Conservation (phyloP, 106 monocot species). For the Agapanthus africanus region DNA sequence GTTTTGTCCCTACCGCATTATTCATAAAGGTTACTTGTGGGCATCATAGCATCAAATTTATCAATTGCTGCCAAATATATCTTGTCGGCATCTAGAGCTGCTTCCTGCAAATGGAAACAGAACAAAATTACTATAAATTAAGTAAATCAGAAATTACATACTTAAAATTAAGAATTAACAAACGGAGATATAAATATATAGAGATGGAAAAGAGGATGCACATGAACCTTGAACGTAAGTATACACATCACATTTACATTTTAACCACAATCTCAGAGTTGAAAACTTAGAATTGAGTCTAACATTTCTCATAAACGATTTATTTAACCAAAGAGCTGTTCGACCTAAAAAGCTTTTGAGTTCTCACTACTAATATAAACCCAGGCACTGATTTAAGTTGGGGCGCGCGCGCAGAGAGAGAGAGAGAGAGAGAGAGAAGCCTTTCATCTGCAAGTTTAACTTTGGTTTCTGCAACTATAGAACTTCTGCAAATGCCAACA, state of each 20-base stretch:
- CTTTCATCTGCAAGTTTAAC: no score
- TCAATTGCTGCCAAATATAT: constrained; percentile 94
- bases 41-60: constrained; percentile 85
- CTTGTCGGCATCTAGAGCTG: constrained; percentile 85
- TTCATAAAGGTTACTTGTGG: constrained; percentile 47
- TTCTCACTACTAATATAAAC: background rate
- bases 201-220: background rate
- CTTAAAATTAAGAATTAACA: background rate
- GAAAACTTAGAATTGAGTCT: background rate
- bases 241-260: background rate
- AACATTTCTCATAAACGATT: background rate
- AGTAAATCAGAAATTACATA: background rate
- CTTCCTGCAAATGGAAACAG: constrained; percentile 13
- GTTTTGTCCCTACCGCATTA: constrained; percentile 47
- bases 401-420: no score
- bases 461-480: no score
- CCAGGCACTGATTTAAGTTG: background rate
- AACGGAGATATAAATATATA: no score
- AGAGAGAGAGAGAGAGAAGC: no score
- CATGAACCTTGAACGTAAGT: background rate
- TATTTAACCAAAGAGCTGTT: background rate
- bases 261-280: background rate
- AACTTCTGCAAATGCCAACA: no score
- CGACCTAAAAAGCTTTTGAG: background rate
- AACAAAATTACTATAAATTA: background rate